Evolutionary conservation across 2,329 filamentous ascomycete genomes (phyloP), one percentile per base, ranked within the genome.

Genomic region (Trichoderma brevicompactum): DNA sequence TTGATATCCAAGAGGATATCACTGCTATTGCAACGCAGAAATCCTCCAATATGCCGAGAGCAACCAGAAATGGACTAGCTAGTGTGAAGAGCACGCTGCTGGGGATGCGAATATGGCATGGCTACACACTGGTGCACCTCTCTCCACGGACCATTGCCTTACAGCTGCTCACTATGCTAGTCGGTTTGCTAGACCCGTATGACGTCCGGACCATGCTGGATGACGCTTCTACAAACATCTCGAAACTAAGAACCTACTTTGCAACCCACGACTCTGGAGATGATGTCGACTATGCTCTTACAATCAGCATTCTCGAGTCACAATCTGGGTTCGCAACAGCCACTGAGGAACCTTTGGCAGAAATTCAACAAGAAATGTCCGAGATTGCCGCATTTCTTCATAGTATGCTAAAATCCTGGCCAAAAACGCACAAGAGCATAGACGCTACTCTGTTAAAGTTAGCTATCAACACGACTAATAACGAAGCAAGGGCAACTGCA

Each of bases 401-500:
- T 46, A 70, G 66, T 36, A 70, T 71, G 43, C 70, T 78, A 5
- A 65, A 69, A 13, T 65, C 68, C 15, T 79, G 77, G 76, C 72
- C 75, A 13, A 70, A 68, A 7, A 69, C 71, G 19, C 71, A 69
- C 8, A 66, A 70, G 1, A 67, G 72, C 17, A 58, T 76, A 32
- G 71, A 76, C 56, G 73, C 72, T 5, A 68, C 73, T 7, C 69
- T 71, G 2, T 68, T 79, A 41, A 79, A 91, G 65, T 83, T 97
- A 4, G 89, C 92, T 41, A 84, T 97, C 68, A 96, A 96, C 72
- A 83, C 94, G 56, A 95, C 93, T 8, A 97, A 97, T 79, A 92
- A 92, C 70, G 91, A 91, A 67, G 78, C 85, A 13, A 87, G 92
- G 12, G 92, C 91, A 46, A 83, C 86, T 36, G 80, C 86, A 3